These are phyloP conservation scores for Hydrangea macrophylla DNA, from an alignment of 148 eudicot species.

Conservation along the genomic window DNA sequence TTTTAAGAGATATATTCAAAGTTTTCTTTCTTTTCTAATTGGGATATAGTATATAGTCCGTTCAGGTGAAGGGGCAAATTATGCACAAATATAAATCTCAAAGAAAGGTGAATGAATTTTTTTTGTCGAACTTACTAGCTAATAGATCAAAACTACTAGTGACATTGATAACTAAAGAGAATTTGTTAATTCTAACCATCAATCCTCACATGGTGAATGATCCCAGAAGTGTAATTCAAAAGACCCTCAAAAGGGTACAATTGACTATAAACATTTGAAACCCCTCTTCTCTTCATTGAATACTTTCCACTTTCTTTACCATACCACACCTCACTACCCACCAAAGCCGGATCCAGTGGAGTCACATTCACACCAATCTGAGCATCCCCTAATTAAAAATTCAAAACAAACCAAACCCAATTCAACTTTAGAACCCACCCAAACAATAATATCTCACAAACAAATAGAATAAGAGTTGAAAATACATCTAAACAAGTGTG, in stretches of 20 bases:
- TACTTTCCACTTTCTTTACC: slow-evolving; percentile 69
- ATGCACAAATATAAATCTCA: too few species aligned
- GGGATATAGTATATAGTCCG: too few species aligned
- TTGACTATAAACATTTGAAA: slow-evolving; percentile 68
- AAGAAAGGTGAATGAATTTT: too few species aligned
- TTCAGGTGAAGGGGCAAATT: too few species aligned
- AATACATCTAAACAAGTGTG: background rate
- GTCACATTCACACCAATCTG: slow-evolving; percentile 81
- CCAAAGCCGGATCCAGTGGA: slow-evolving; percentile 63
- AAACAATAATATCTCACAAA: background rate
- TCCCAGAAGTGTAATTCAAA: slow-evolving; percentile 85
- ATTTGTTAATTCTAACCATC: slow-evolving; percentile 44
- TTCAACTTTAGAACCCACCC: background rate
- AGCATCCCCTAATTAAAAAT: slow-evolving; percentile 69
- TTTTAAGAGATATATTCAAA: too few species aligned
- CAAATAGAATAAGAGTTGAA: background rate
- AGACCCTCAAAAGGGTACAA: slow-evolving; percentile 79
- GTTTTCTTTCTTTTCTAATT: too few species aligned
- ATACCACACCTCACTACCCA: slow-evolving; percentile 90
- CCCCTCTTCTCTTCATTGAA: slow-evolving; percentile 47
- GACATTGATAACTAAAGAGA: background rate
- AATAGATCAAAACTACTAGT: background rate
- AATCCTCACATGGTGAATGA: slow-evolving; percentile 86
- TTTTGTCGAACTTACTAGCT: too few species aligned
- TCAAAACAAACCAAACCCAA: slow-evolving; percentile 8